These are phyloP conservation scores for Hyphopichia fennica DNA, from an alignment of 1,139 yeast genomes.

Conservation along the genomic window DNA sequence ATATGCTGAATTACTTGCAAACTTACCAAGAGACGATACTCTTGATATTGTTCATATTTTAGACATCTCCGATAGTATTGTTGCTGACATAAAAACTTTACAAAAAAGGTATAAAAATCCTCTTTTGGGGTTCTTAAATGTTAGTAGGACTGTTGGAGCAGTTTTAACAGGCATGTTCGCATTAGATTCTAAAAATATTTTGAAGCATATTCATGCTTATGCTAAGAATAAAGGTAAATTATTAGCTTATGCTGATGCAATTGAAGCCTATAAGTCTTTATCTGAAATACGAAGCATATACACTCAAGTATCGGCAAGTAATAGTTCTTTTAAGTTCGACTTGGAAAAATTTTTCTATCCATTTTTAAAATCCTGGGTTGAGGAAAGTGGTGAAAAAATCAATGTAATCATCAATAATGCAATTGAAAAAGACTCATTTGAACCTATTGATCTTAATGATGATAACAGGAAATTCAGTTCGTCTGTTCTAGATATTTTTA, in stretches of 20 bases:
- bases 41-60: conserved; percentile 59
- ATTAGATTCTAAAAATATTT: conserved; percentile 62
- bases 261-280: conserved; percentile 58
- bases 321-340: conserved; percentile 48
- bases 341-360: conserved; percentile 62
- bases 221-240: conserved; percentile 34
- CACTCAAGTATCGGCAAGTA: conserved; percentile 45
- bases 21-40: conserved; percentile 66
- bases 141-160: conserved; percentile 56
- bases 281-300: conserved; percentile 56
- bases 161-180: conserved; percentile 62
- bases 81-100: conserved; percentile 48
- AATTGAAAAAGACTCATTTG: conserved; percentile 54
- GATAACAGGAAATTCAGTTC: conserved; percentile 42
- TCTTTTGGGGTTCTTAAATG: conserved; percentile 56
- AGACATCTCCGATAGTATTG: conserved; percentile 57
- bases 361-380: conserved; percentile 57
- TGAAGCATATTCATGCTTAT: conserved; percentile 53
- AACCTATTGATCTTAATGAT: conserved; percentile 48
- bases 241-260: conserved; percentile 59
- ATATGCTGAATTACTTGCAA: conserved; percentile 56
- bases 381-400: conserved; percentile 51
- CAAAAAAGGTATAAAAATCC: conserved; percentile 66
- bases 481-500: conserved; percentile 68
- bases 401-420: conserved; percentile 54